phyloP scores from a whole-genome alignment of 2,329 filamentous ascomycete species.

The Pestalotiopsis sp. region DNA sequence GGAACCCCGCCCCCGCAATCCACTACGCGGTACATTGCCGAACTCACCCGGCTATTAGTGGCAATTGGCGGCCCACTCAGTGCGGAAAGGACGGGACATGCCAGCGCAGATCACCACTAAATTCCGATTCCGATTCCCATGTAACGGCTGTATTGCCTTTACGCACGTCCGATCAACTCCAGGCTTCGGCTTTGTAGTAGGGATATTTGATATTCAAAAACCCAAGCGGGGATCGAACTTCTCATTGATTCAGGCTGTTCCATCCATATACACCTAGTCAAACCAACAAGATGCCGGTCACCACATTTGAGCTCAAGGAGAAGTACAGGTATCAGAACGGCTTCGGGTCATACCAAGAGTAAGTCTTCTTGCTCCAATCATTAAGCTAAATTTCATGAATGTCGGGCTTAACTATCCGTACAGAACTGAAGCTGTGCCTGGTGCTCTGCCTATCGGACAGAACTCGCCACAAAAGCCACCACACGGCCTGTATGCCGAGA shows the following conservation, averaged over 20 bases:
- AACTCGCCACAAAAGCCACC: conserved; percentile 75
- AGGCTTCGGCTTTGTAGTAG: neutral
- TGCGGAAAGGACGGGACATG: neutral
- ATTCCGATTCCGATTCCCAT: conserved; percentile 11
- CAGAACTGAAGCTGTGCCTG: conserved; percentile 67
- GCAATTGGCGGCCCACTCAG: conserved; percentile 8
- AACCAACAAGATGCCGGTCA: conserved; percentile 34
- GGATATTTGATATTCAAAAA: neutral
- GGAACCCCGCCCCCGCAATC: conserved; percentile 11
- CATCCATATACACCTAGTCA: neutral
- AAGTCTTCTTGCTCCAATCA: conserved; percentile 26
- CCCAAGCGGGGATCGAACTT: neutral
- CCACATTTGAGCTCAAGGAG: conserved; percentile 36
- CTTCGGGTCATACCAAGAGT: conserved; percentile 72
- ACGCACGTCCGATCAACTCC: neutral
- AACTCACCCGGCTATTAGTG: conserved; percentile 8
- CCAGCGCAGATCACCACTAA: neutral
- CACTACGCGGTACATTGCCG: neutral
- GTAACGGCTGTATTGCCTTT: neutral
- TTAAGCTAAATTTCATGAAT: neutral
- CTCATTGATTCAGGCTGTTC: neutral
- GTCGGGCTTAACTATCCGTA: neutral
- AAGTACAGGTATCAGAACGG: conserved; percentile 69
- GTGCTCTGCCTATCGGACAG: conserved; percentile 65
- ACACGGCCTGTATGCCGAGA: conserved; percentile 71